Conservation (phyloP, 495 filamentous ascomycete genomes). For the Tuber microsphaerosporum region DNA sequence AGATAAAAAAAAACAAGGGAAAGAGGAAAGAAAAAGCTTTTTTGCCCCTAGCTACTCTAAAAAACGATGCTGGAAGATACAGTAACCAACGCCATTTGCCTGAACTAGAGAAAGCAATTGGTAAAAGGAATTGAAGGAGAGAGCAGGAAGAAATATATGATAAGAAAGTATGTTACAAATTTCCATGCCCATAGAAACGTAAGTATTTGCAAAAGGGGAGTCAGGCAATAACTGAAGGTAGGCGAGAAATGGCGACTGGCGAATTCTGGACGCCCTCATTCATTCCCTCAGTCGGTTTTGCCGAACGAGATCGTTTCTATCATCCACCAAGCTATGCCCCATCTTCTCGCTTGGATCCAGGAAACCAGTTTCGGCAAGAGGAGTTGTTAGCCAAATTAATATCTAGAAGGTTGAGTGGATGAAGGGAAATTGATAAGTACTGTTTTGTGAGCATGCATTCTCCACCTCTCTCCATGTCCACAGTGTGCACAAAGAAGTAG, state of each 20-base stretch:
- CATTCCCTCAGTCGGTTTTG: background rate
- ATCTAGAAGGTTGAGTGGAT: constrained; percentile 9
- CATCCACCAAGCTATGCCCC: constrained; percentile 48
- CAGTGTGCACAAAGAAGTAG: constrained; percentile 85
- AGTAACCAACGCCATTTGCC: constrained; percentile 11
- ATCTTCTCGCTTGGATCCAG: constrained; percentile 52
- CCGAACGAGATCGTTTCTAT: constrained; percentile 41
- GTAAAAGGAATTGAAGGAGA: background rate
- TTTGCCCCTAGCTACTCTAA: background rate
- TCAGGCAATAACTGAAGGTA: background rate
- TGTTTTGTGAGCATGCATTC: constrained; percentile 86
- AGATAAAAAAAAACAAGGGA: no score
- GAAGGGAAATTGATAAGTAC: constrained; percentile 59
- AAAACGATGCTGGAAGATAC: background rate
- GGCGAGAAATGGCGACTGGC: background rate
- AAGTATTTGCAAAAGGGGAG: background rate
- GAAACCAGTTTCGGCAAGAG: constrained; percentile 43
- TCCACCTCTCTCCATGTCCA: constrained; percentile 92
- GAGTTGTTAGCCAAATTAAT: constrained; percentile 8
- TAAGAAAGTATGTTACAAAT: constrained; percentile 1
- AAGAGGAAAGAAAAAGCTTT: background rate
- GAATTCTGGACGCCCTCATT: background rate
- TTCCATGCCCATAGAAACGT: background rate
- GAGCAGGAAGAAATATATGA: constrained; percentile 6
- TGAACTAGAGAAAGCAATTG: background rate